Evolutionary conservation across 169 alveolate species (phyloP).

Genomic region (Cardiosporidium cionae): DNA sequence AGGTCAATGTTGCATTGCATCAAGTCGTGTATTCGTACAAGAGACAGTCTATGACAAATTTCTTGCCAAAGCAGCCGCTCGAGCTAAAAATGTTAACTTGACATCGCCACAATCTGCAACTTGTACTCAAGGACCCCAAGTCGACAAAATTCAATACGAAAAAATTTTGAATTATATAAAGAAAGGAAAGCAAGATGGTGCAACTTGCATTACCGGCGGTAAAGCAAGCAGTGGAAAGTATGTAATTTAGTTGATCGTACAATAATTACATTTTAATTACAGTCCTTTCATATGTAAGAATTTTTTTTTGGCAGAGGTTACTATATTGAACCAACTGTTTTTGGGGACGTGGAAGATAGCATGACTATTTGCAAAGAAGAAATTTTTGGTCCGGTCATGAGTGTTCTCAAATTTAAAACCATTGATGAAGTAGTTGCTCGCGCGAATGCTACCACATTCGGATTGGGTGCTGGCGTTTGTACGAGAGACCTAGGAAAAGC

Average conservation of each 20-base stretch:
- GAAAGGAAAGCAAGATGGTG: constrained; percentile 65
- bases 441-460: constrained; percentile 70
- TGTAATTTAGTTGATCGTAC: not conserved
- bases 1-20: constrained; percentile 70
- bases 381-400: constrained; percentile 58
- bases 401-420: constrained; percentile 15
- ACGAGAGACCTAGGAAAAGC: constrained; percentile 58
- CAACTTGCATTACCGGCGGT: constrained; percentile 66
- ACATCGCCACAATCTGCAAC: constrained; percentile 54
- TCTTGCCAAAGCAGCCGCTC: constrained; percentile 33
- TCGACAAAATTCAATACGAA: constrained; percentile 48
- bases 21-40: constrained; percentile 62
- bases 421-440: constrained; percentile 38
- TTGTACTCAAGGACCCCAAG: constrained; percentile 67
- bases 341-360: constrained; percentile 60
- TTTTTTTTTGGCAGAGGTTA: constrained; percentile 38
- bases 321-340: constrained; percentile 69
- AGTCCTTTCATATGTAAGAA: not conserved
- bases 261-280: not conserved
- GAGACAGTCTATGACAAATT: constrained; percentile 61
- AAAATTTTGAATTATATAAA: constrained; percentile 50
- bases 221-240: not conserved
- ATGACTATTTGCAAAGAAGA: constrained; percentile 71
- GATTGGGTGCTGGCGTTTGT: constrained; percentile 71
- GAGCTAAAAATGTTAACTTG: constrained; percentile 14